Conservation (phyloP, 768 basidiomycete genomes). For the Auricularia auricula-judae region DNA sequence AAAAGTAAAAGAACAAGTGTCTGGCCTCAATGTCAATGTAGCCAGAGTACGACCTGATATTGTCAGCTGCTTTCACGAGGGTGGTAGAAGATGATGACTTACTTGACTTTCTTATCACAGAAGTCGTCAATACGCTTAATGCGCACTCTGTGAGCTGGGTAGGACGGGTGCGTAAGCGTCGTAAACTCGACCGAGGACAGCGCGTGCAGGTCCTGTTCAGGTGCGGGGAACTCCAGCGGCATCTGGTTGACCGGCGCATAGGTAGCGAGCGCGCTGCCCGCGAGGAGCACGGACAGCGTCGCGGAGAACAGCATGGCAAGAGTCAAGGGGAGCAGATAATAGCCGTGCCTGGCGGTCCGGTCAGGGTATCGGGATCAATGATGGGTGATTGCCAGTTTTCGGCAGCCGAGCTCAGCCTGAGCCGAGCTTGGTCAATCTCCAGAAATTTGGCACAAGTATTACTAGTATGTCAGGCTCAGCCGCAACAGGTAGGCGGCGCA, state of each 20-base stretch:
- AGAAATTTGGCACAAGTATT: no score
- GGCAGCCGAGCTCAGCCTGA: no score
- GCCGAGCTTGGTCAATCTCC: no score
- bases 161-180: conserved; percentile 1
- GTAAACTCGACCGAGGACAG: conserved; percentile 3
- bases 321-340: no score
- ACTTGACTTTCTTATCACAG: conserved; percentile 6
- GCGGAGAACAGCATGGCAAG: no score
- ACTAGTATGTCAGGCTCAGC: no score
- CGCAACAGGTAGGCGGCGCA: no score
- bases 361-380: no score
- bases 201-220: background rate
- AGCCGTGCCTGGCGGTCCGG: no score
- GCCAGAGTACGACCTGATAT: conserved; percentile 7
- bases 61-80: background rate
- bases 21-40: conserved; percentile 9
- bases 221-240: background rate
- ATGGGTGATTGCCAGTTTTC: no score
- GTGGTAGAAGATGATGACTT: background rate
- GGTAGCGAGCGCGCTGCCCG: no score
- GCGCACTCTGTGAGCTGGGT: conserved; percentile 3
- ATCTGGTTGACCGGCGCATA: background rate
- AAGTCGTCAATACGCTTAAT: conserved; percentile 5
- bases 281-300: no score
- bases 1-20: conserved; percentile 16